Percentiles rank a stretch among this genome's conserved stretches.
Conservation (phyloP, 1,284 basidiomycete genomes). For the Moesziomyces sp. region DNA sequence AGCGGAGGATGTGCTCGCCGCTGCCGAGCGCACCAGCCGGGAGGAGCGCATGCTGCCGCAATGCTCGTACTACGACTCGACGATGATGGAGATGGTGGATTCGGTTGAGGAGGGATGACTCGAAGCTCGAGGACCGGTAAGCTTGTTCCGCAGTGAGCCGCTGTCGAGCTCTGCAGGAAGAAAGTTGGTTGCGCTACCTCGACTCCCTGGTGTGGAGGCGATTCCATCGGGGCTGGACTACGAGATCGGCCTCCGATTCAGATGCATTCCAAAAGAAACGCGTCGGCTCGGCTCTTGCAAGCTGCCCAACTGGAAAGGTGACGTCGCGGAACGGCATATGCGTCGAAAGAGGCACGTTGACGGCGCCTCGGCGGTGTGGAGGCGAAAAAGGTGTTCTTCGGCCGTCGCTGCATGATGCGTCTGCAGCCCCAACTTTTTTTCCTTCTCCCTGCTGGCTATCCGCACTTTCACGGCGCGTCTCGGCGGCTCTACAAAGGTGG, state of each 20-base stretch:
- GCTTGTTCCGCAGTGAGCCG: slow-evolving; percentile 6
- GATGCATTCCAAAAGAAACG: not conserved
- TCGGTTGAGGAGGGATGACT: not conserved
- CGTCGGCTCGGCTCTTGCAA: not conserved
- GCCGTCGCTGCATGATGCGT: slow-evolving; percentile 2
- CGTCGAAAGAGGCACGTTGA: not conserved
- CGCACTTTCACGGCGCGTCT: not conserved
- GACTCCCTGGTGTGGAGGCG: no score
- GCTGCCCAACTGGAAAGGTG: not conserved
- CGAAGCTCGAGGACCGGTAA: not conserved
- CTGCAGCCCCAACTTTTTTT: slow-evolving; percentile 13
- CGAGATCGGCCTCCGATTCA: no score
- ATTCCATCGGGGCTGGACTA: no score
- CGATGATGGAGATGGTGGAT: not conserved
- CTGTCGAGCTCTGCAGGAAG: slow-evolving; percentile 4
- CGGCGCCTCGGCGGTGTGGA: slow-evolving; percentile 6
- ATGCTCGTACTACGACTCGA: not conserved
- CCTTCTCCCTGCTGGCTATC: slow-evolving; percentile 3
- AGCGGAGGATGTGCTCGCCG: slow-evolving; percentile 2
- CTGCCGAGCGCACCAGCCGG: slow-evolving; percentile 12
- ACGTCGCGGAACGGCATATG: slow-evolving; percentile 6
- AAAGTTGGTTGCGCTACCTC: no score
- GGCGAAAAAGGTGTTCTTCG: slow-evolving; percentile 5
- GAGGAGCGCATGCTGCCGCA: slow-evolving; percentile 8
- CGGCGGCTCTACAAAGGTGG: no score